Base-by-base conservation (phyloP, 2,329 filamentous ascomycete species). In the Neofusicoccum umdonicola region DNA sequence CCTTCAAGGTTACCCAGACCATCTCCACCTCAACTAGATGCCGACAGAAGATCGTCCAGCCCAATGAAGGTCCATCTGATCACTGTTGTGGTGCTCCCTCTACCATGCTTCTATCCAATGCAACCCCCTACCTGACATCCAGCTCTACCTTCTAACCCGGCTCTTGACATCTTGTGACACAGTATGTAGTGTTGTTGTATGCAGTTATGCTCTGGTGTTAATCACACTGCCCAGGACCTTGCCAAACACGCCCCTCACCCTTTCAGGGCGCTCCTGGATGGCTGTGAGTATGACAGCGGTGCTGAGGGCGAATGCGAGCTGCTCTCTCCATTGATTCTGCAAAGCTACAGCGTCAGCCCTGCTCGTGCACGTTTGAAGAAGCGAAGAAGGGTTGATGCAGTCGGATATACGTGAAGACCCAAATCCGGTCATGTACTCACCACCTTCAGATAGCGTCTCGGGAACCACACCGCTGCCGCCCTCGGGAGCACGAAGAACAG, bases 401-500 rank as follows among this genome's bases (percentile, higher is more conserved):
- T 31, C 9, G 37, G 11, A 41, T 17, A 22, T 17, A 37, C 41
- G 41, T 37, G 9, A 15, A 22, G 42, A 34, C 6, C 2, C 2
- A 27, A 42, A 50, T 31, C 7, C 11, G 8, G 41, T n/a, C 15
- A 39, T 71, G 22, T 47, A 70, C 68, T 60, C 56, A 60, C 56
- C 56, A 47, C 42, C 0, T 66, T 66, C 47, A 72, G 66, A 75
- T 95, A 96, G 45, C 85, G 82, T 66, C 92, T 81, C 6, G 92
- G 92, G 15, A 96, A 78, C 66, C 93, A 75, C 0, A 90, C 91
- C 8, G 90, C 90, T 67, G 91, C 80, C 13, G 92, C 92, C 67
- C 91, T 83, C 0, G 92, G 92, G 19, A 90, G 87, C 48, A 95
- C 91, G 74, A 96, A 96, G 44, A 95, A 82, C 8, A 89, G 86